Conservation (phyloP, 1,284 basidiomycete genomes). For the Trametes pubescens region DNA sequence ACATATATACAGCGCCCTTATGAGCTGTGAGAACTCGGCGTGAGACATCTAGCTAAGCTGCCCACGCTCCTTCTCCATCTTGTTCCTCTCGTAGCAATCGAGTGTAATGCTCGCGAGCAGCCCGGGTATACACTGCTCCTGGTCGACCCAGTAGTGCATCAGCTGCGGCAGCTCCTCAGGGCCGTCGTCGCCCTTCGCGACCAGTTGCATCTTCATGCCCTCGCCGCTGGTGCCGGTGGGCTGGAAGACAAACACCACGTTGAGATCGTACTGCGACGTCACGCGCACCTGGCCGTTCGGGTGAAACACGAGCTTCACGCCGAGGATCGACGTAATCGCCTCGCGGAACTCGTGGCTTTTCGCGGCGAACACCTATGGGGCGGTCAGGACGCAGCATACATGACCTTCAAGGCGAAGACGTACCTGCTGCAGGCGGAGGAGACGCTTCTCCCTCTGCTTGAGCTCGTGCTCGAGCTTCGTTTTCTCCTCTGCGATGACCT, state of each 20-base stretch:
- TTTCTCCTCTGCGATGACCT: slow-evolving; percentile 69
- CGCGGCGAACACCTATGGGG: slow-evolving; percentile 65
- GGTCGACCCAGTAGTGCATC: slow-evolving; percentile 77
- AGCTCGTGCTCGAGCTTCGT: slow-evolving; percentile 64
- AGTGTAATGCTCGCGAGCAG: slow-evolving; percentile 79
- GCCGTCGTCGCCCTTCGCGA: slow-evolving; percentile 72
- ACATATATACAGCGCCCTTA: background rate
- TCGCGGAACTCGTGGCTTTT: slow-evolving; percentile 86
- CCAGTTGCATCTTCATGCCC: slow-evolving; percentile 69
- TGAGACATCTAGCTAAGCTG: background rate
- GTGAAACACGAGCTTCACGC: slow-evolving; percentile 86
- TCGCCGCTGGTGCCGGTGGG: slow-evolving; percentile 50
- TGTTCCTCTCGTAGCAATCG: slow-evolving; percentile 68
- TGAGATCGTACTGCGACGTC: slow-evolving; percentile 81
- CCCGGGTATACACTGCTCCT: slow-evolving; percentile 77
- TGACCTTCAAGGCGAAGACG: slow-evolving; percentile 1
- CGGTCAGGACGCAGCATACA: background rate
- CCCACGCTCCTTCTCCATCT: slow-evolving; percentile 26
- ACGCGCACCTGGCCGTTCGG: slow-evolving; percentile 85
- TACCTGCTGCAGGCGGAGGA: slow-evolving; percentile 77
- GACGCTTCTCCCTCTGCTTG: slow-evolving; percentile 78
- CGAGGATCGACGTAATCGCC: slow-evolving; percentile 81
- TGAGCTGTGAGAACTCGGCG: background rate
- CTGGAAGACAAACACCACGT: slow-evolving; percentile 76
- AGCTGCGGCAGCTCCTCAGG: slow-evolving; percentile 71